Percentiles rank a stretch among this genome's conserved stretches.
These are phyloP conservation scores for Lactarius sp. DNA, from an alignment of 768 basidiomycete genomes.

Conservation along the genomic window DNA sequence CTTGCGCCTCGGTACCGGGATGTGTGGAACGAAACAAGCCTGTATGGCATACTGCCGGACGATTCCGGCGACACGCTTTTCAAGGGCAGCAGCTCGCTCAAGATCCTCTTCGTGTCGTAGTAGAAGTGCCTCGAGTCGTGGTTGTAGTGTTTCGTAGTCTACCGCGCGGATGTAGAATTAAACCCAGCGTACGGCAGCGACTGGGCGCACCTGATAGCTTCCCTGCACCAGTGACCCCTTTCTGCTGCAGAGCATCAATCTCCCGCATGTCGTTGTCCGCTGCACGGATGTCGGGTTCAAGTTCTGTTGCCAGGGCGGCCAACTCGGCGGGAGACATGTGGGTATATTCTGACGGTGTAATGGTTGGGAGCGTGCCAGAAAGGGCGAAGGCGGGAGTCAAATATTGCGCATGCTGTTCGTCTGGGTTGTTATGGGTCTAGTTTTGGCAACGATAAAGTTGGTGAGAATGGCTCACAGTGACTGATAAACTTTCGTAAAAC, in stretches of 20 bases:
- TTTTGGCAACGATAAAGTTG: background rate
- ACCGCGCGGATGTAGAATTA: background rate
- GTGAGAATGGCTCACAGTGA: conserved; percentile 48
- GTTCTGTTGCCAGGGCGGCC: conserved; percentile 65
- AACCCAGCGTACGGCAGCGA: background rate
- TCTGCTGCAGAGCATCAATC: conserved; percentile 63
- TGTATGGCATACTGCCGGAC: conserved; percentile 69
- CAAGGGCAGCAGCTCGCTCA: conserved; percentile 52
- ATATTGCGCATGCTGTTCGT: conserved; percentile 70
- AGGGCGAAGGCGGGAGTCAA: conserved; percentile 74
- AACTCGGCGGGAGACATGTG: conserved; percentile 64
- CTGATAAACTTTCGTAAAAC: conserved; percentile 70
- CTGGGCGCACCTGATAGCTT: conserved; percentile 41
- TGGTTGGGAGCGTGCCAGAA: conserved; percentile 49
- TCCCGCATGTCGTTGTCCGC: conserved; percentile 81
- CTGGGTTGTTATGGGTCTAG: conserved; percentile 35
- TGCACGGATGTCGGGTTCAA: conserved; percentile 79
- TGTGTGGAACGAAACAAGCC: conserved; percentile 37
- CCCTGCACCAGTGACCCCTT: too few species aligned
- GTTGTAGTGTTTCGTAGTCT: conserved; percentile 62
- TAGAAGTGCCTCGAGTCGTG: conserved; percentile 62
- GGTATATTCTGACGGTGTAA: conserved; percentile 49
- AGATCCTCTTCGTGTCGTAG: conserved; percentile 56
- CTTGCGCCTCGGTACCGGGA: background rate
- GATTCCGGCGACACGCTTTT: conserved; percentile 57